Evolutionary conservation across 148 eudicot genomes (phyloP).

Genomic region (Hydrangea macrophylla): DNA sequence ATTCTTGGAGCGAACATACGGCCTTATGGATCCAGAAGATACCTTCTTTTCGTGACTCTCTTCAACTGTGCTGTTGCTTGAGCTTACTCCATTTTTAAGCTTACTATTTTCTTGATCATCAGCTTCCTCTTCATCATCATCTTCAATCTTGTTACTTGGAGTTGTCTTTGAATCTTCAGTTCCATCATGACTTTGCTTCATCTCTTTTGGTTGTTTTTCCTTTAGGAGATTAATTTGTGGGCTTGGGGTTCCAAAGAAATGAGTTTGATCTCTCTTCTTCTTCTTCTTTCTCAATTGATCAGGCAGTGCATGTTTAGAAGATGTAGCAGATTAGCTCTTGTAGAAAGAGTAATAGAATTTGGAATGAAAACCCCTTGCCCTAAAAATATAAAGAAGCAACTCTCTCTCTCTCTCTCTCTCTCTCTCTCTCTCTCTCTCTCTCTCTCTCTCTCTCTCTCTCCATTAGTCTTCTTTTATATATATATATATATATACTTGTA

Average conservation of each 20-base stretch:
- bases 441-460: constrained; percentile 9
- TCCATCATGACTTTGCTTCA: constrained; percentile 23
- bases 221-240: too few species aligned
- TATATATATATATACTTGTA: background rate
- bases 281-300: background rate
- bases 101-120: constrained; percentile 18
- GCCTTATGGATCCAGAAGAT: constrained; percentile 64
- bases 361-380: constrained; percentile 31
- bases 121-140: constrained; percentile 18
- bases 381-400: constrained; percentile 15
- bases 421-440: constrained; percentile 8
- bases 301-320: background rate
- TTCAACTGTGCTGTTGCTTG: constrained; percentile 75
- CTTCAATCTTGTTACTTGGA: constrained; percentile 18
- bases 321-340: constrained; percentile 8
- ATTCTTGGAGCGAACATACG: constrained; percentile 75
- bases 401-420: constrained; percentile 19
- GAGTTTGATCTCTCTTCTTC: background rate
- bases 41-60: constrained; percentile 57
- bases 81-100: constrained; percentile 48
- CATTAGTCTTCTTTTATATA: background rate
- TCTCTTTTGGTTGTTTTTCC: background rate
- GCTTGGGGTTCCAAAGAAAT: background rate
- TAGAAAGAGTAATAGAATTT: constrained; percentile 26
- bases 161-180: constrained; percentile 41